Base-by-base conservation (phyloP, 352 stramenopile genomes). In the Stephanocyclus meneghinianus region DNA sequence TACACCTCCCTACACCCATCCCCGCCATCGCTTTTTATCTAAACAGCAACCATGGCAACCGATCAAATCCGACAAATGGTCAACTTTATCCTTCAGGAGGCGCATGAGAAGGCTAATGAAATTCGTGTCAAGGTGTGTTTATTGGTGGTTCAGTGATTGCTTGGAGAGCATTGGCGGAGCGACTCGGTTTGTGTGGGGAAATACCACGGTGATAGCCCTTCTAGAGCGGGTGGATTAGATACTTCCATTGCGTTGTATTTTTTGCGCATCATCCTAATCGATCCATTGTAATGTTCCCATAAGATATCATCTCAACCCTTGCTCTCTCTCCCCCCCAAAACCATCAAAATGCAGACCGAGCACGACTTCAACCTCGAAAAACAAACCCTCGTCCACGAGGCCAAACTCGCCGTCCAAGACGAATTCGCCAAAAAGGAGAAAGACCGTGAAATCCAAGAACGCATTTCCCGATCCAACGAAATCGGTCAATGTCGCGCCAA, bases 61-160 rank as follows among this genome's bases (percentile, higher is more conserved):
- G 88, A 93, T 88, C 88, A 93, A 76, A 93, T 93, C 70, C 80
- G 88, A 87, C 88, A 93, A 76, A 93, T 93, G 88, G 88, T 93
- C 18, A 98, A 99, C 85, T 99, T 99, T 90, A 99, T 99, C 89
- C 93, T 99, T 77, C 96, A 99, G 92, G 97, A 99, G 90, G 97
- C 97, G 57, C 96, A 98, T 78, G 97, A 99, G 90, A 99, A 99
- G 91, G 96, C 96, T 65, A 99, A 98, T 75, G 97, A 99, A 91
- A 98, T 98, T 83, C 95, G 95, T 84, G 97, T 98, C 60, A 98
- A 98, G 94, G 95, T 97, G 67, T 59, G 67, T 63, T 21, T 26
- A 1, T 59, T 30, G 15, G 15, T 65, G 70, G 75, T 5, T 11
- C n/a, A 57, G 42, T 68, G 35, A 40, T 59, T 0, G 50, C 8